Percentiles rank a stretch among this genome's conserved stretches.
phyloP scores from a whole-genome alignment of 1,284 basidiomycete genomes.

The Coniophora puteana region DNA sequence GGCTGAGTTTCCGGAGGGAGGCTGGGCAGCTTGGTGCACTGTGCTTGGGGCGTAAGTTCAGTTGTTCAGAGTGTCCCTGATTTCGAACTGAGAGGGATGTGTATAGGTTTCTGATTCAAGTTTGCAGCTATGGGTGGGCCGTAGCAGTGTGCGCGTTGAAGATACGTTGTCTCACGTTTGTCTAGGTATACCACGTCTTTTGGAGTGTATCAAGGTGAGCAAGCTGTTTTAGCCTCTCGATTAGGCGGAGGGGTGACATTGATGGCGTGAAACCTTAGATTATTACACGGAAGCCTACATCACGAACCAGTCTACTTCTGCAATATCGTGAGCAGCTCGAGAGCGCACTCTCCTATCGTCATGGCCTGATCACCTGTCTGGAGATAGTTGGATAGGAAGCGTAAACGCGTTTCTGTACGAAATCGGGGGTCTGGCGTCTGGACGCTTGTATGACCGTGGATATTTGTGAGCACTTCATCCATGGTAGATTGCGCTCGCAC shows the following conservation, averaged over 20 bases:
- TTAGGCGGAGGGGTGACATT: too few species aligned
- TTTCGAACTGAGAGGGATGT: neutral
- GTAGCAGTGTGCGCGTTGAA: neutral
- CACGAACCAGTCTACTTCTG: slow-evolving; percentile 20
- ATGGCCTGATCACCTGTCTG: neutral
- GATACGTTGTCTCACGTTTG: neutral
- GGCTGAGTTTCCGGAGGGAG: slow-evolving; percentile 4
- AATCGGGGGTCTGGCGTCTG: slow-evolving; percentile 12
- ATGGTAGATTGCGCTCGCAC: neutral
- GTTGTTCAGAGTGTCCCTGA: neutral
- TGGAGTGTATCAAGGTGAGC: neutral
- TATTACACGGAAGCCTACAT: slow-evolving; percentile 23
- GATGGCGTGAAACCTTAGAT: too few species aligned
- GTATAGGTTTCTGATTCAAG: too few species aligned
- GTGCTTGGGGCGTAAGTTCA: slow-evolving; percentile 4
- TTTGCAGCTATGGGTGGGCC: too few species aligned
- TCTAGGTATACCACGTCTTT: neutral
- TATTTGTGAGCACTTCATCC: slow-evolving; percentile 13
- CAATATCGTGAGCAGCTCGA: slow-evolving; percentile 21
- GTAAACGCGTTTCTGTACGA: slow-evolving; percentile 30
- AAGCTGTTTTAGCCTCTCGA: neutral
- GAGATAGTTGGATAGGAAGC: slow-evolving; percentile 34
- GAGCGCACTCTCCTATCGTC: neutral
- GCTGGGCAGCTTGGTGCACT: neutral
- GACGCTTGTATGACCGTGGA: slow-evolving; percentile 17